Conservation (phyloP, 1,284 basidiomycete species). For the Cutaneotrichosporon spelunceum region DNA sequence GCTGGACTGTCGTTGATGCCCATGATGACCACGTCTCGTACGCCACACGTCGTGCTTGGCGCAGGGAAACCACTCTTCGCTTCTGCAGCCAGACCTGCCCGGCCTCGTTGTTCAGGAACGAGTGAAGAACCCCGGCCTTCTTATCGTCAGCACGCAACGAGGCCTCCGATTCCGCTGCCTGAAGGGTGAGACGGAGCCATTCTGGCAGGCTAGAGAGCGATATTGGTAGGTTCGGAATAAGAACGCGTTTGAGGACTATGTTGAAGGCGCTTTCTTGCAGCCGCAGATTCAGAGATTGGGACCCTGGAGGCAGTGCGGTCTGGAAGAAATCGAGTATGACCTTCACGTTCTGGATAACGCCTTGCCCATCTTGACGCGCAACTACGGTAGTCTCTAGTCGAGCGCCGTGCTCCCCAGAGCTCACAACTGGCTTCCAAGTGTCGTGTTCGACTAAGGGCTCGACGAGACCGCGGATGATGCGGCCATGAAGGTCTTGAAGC, state of each 20-base stretch:
- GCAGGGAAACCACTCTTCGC: conserved; percentile 15
- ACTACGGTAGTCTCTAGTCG: background rate
- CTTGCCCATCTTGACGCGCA: background rate
- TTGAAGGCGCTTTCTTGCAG: conserved; percentile 22
- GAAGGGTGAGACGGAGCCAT: conserved; percentile 60
- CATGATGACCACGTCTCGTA: conserved; percentile 6
- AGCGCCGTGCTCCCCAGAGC: background rate
- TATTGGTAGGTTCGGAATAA: conserved; percentile 65
- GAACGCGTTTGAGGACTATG: conserved; percentile 61
- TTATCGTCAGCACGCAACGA: background rate
- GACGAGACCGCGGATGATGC: background rate
- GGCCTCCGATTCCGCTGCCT: conserved; percentile 62
- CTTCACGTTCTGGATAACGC: conserved; percentile 25
- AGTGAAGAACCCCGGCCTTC: conserved; percentile 16
- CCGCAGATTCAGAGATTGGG: background rate
- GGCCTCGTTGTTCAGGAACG: conserved; percentile 54
- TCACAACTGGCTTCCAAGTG: background rate
- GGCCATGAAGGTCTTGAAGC: conserved; percentile 8
- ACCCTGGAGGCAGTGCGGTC: conserved; percentile 17
- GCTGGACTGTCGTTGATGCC: background rate
- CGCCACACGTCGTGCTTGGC: conserved; percentile 1
- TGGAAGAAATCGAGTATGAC: conserved; percentile 24
- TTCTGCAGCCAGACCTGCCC: conserved; percentile 43
- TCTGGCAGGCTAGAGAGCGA: conserved; percentile 55
- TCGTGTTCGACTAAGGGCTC: background rate